Evolutionary conservation across 1,284 basidiomycete species (phyloP).

Genomic region (Ceratorhiza oryzae-sativae): DNA sequence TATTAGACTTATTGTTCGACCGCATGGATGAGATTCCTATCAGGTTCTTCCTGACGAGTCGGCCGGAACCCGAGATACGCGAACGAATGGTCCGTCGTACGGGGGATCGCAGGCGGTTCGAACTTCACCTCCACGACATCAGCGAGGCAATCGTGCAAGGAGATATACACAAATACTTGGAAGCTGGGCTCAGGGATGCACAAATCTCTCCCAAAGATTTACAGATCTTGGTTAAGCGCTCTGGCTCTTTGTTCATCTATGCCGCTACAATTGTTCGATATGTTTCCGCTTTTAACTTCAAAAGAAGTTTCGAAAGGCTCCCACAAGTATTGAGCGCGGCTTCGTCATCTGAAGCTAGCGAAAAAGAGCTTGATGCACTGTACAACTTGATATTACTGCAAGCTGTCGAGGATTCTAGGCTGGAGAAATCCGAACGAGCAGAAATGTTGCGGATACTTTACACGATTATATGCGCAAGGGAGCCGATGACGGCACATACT

Average conservation of each 20-base stretch:
- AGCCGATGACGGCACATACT: background rate
- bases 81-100: background rate
- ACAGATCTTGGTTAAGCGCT: background rate
- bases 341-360: background rate
- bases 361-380: background rate
- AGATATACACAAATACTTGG: constrained; percentile 38
- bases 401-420: background rate
- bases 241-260: constrained; percentile 22
- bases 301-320: background rate
- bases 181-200: background rate
- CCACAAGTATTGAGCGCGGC: background rate
- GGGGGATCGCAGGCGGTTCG: background rate
- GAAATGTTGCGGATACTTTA: background rate
- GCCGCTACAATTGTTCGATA: constrained; percentile 24
- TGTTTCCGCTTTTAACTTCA: background rate
- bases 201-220: background rate
- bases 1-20: constrained; percentile 1
- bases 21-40: background rate
- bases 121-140: constrained; percentile 36
- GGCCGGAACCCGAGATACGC: constrained; percentile 35
- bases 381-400: constrained; percentile 1
- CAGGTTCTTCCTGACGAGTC: constrained; percentile 38
- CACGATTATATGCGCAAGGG: constrained; percentile 16
- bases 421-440: background rate
- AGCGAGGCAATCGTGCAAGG: constrained; percentile 28